Conservation (phyloP, 2,329 filamentous ascomycete genomes). For the Fusarium palustre region DNA sequence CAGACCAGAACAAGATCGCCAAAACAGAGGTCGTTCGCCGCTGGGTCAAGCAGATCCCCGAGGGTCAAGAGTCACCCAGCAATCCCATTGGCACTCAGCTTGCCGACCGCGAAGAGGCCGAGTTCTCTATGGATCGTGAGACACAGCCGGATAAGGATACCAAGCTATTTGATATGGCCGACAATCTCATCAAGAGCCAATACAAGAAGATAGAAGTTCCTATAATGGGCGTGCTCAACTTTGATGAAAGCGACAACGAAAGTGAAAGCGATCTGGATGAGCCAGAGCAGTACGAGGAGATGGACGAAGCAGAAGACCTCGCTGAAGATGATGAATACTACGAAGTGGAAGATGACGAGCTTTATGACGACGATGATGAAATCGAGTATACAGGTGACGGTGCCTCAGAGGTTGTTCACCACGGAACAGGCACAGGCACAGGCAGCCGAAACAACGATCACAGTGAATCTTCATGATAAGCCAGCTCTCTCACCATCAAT, state of each 20-base stretch:
- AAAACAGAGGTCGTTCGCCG: constrained; percentile 57
- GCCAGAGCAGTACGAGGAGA: constrained; percentile 45
- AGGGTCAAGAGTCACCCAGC: constrained; percentile 50
- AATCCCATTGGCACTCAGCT: constrained; percentile 43
- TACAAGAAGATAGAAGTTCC: constrained; percentile 60
- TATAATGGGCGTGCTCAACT: constrained; percentile 58
- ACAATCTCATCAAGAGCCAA: constrained; percentile 62
- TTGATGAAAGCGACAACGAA: constrained; percentile 59
- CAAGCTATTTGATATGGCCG: constrained; percentile 58
- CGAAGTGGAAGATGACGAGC: constrained; percentile 47
- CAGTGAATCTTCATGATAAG: constrained; percentile 46
- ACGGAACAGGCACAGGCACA: constrained; percentile 46
- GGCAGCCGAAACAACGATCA: constrained; percentile 44
- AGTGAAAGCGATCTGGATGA: constrained; percentile 51
- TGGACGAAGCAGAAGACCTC: constrained; percentile 45
- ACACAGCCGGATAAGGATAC: constrained; percentile 56
- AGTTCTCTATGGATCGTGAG: constrained; percentile 58
- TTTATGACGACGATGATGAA: constrained; percentile 44
- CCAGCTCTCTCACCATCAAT: constrained; percentile 5
- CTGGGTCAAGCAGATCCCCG: constrained; percentile 58
- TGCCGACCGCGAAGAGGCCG: constrained; percentile 54
- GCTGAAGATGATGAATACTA: constrained; percentile 47
- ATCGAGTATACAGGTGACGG: constrained; percentile 47
- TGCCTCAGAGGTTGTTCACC: constrained; percentile 45
- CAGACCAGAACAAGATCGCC: constrained; percentile 50